These are phyloP conservation scores for Sequoiadendron giganteum DNA, from an alignment of 75 land plant species.

Conservation along the genomic window DNA sequence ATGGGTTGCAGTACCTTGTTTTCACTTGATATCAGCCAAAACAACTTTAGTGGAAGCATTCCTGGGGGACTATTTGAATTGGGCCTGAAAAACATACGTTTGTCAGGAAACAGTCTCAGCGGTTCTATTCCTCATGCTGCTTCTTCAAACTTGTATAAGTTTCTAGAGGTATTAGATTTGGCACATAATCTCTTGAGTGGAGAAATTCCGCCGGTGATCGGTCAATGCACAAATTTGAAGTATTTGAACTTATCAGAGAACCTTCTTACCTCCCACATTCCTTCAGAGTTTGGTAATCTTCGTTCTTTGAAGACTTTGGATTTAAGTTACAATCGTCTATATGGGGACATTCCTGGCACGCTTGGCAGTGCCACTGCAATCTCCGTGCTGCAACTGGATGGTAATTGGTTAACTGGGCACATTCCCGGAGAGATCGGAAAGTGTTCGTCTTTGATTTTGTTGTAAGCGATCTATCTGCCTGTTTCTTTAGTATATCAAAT, in stretches of 20 bases:
- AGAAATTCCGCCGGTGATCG: constrained; percentile 43
- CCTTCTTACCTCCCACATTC: constrained; percentile 48
- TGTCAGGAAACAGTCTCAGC: constrained; percentile 39
- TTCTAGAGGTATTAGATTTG: constrained; percentile 52
- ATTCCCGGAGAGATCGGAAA: constrained; percentile 63
- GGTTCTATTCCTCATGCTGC: constrained; percentile 33
- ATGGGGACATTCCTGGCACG: constrained; percentile 64
- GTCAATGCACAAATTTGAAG: constrained; percentile 37
- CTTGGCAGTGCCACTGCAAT: constrained; percentile 56
- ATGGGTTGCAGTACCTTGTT: constrained; percentile 26
- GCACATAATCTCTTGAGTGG: constrained; percentile 61
- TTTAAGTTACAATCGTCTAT: constrained; percentile 57
- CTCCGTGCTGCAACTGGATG: constrained; percentile 49
- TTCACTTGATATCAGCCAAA: constrained; percentile 51
- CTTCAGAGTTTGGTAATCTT: constrained; percentile 53
- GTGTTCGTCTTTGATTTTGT: constrained; percentile 51
- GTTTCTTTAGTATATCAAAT: not conserved
- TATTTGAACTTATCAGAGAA: constrained; percentile 58
- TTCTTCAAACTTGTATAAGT: constrained; percentile 9
- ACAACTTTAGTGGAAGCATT: constrained; percentile 51
- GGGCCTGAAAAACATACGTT: constrained; percentile 38
- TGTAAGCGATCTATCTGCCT: constrained; percentile 56
- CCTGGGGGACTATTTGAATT: constrained; percentile 53
- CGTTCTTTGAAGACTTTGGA: constrained; percentile 40
- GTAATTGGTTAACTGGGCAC: constrained; percentile 53